These are phyloP conservation scores for Cystoisospora suis DNA, from an alignment of 169 alveolate species.

Conservation along the genomic window DNA sequence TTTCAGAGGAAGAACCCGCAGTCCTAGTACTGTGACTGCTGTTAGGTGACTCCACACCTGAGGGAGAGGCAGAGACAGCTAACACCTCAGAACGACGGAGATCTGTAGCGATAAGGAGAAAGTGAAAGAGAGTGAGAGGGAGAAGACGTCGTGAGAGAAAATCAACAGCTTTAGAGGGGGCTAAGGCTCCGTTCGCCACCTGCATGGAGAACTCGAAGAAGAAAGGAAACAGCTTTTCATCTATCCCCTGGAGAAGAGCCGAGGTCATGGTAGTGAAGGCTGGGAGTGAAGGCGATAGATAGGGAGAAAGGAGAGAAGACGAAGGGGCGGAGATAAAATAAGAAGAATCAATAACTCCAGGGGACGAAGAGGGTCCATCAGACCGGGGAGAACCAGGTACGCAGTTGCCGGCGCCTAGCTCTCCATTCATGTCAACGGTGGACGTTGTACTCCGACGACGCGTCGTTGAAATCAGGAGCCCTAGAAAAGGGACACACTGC, in stretches of 20 bases:
- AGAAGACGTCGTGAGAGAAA: background rate
- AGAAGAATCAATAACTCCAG: background rate
- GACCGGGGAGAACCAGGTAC: background rate
- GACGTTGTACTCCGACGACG: background rate
- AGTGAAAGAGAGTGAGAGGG: background rate
- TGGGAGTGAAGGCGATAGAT: background rate
- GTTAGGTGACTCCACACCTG: background rate
- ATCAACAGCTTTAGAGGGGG: background rate
- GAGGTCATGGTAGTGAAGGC: background rate
- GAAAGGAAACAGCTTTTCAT: conserved; percentile 1
- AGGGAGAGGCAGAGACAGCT: background rate
- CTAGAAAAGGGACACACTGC: conserved; percentile 1
- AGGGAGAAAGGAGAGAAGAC: background rate
- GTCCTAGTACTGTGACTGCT: background rate
- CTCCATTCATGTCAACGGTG: background rate
- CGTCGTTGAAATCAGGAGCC: background rate
- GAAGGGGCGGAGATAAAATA: background rate
- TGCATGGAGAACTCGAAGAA: conserved; percentile 4
- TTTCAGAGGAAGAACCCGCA: background rate
- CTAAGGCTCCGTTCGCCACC: conserved; percentile 14
- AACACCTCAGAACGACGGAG: conserved; percentile 9
- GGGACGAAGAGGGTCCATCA: conserved; percentile 19
- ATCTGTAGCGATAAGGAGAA: background rate
- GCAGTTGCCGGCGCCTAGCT: background rate
- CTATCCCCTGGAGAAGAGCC: background rate